Evolutionary conservation across 495 filamentous ascomycete genomes (phyloP).

Genomic region (Aspergillus asperescens): DNA sequence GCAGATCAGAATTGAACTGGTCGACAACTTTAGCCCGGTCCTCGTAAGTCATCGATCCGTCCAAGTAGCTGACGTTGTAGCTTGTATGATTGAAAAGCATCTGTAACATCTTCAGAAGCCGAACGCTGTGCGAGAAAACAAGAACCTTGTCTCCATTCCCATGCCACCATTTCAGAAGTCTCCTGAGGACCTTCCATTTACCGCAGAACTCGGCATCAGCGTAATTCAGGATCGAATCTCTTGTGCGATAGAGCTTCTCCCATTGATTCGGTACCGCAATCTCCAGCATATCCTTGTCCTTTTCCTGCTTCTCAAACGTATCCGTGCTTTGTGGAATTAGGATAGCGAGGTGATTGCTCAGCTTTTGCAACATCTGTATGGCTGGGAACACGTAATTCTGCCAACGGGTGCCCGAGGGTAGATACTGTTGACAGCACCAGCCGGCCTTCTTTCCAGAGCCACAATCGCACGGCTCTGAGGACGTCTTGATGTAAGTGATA

Average conservation of each 20-base stretch:
- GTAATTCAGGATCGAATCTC: conserved; percentile 75
- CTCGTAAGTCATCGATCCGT: conserved; percentile 80
- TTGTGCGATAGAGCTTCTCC: conserved; percentile 65
- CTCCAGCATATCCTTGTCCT: conserved; percentile 73
- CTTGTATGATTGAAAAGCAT: conserved; percentile 82
- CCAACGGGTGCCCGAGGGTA: conserved; percentile 63
- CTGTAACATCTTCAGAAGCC: conserved; percentile 78
- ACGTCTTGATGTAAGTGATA: conserved; percentile 60
- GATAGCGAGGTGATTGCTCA: conserved; percentile 88
- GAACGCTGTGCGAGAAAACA: conserved; percentile 86
- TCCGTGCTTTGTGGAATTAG: conserved; percentile 71
- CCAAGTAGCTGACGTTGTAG: conserved; percentile 88
- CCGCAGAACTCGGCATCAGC: conserved; percentile 92
- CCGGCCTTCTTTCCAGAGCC: conserved; percentile 64
- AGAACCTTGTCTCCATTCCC: conserved; percentile 87
- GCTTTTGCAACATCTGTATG: conserved; percentile 74
- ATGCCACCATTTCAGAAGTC: conserved; percentile 86
- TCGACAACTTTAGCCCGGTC: conserved; percentile 75
- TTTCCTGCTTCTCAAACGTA: conserved; percentile 66
- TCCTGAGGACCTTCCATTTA: conserved; percentile 91
- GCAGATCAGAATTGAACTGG: conserved; percentile 85
- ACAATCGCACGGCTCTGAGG: conserved; percentile 67
- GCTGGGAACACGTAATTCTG: conserved; percentile 78
- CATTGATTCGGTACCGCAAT: conserved; percentile 70
- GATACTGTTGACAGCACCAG: conserved; percentile 67